phyloP scores from a whole-genome alignment of 2,329 filamentous ascomycete species.

The Leptographium galeiforme region DNA sequence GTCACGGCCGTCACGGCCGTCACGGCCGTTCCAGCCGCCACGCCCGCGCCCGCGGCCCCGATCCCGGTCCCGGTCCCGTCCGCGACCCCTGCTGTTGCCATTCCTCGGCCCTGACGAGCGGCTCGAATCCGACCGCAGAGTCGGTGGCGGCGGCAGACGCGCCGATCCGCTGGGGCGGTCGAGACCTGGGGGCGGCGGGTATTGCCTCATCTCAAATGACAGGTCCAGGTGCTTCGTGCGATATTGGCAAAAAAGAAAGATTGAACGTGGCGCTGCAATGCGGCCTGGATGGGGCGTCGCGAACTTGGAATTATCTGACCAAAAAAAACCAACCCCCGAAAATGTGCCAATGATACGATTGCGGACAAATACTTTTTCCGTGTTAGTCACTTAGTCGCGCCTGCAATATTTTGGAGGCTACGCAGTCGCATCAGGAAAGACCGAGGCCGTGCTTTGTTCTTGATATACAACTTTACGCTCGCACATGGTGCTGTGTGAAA shows the following conservation, averaged over 20 bases:
- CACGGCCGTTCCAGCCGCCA: neutral
- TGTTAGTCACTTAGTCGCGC: no score
- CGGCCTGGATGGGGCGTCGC: no score
- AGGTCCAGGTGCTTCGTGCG: neutral
- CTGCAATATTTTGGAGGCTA: no score
- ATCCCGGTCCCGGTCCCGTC: neutral
- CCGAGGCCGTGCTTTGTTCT: no score
- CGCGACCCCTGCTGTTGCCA: neutral
- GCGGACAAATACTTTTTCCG: no score
- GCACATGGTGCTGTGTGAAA: no score
- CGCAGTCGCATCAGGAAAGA: no score
- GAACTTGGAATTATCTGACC: no score
- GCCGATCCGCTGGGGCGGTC: neutral
- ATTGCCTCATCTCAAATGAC: constrained; percentile 2
- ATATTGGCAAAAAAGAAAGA: constrained; percentile 1
- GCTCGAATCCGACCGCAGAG: neutral
- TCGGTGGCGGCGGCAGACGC: constrained; percentile 4
- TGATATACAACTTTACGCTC: no score
- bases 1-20: neutral
- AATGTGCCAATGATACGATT: no score
- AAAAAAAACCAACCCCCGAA: no score
- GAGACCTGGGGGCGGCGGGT: constrained; percentile 9
- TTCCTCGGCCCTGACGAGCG: neutral
- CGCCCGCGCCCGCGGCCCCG: neutral
- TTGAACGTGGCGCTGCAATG: constrained; percentile 14